phyloP scores from a whole-genome alignment of 768 basidiomycete species.

The Obba rivulosa region DNA sequence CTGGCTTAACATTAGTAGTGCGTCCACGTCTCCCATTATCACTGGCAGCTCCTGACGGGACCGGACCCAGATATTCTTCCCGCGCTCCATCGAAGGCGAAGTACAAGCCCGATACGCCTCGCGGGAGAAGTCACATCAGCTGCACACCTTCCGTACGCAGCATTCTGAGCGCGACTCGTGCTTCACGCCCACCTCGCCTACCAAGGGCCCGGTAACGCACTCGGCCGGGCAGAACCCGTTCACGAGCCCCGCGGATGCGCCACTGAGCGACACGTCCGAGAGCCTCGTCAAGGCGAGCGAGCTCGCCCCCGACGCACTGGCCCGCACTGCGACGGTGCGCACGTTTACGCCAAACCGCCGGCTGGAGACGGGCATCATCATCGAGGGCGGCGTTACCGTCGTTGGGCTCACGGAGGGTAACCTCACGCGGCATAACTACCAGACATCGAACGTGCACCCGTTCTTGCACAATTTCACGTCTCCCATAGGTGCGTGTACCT shows the following conservation, averaged over 20 bases:
- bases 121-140: constrained; percentile 10
- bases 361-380: constrained; percentile 12
- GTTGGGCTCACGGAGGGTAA: constrained; percentile 37
- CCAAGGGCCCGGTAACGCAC: constrained; percentile 5
- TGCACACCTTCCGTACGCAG: constrained; percentile 8
- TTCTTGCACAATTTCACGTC: constrained; percentile 63
- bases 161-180: constrained; percentile 9
- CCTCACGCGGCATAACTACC: constrained; percentile 35
- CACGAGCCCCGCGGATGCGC: background rate
- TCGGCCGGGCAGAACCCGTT: background rate
- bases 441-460: constrained; percentile 32
- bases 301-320: background rate
- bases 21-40: constrained; percentile 18
- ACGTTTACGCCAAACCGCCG: constrained; percentile 24
- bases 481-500: constrained; percentile 57
- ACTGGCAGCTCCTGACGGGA: background rate
- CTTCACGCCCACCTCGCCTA: background rate
- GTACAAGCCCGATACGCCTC: constrained; percentile 17
- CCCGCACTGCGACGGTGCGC: constrained; percentile 3
- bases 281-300: constrained; percentile 1
- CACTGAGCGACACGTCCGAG: background rate
- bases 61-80: constrained; percentile 71
- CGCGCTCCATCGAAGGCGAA: constrained; percentile 46
- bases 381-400: constrained; percentile 15
- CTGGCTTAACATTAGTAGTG: constrained; percentile 70